Evolutionary conservation across 2,329 filamentous ascomycete genomes (phyloP).

Genomic region (Xylariomycetidae sp.): DNA sequence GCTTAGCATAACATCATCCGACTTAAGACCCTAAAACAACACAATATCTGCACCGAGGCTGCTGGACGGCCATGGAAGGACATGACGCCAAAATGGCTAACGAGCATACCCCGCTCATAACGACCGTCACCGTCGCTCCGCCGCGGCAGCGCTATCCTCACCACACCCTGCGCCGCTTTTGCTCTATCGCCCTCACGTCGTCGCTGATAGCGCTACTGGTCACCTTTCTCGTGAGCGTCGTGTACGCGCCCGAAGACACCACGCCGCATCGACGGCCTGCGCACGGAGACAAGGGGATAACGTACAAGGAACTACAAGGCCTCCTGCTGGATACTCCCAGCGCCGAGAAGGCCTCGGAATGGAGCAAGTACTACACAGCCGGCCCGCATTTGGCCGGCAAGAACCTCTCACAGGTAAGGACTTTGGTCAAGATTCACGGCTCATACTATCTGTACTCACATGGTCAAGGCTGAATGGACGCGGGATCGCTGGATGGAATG

Average conservation of each 20-base stretch:
- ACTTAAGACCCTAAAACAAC: too few relatives aligned
- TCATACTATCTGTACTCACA: neutral
- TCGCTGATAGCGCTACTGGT: constrained; percentile 46
- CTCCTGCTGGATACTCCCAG: constrained; percentile 55
- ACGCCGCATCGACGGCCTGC: constrained; percentile 16
- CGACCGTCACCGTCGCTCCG: constrained; percentile 52
- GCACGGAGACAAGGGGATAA: constrained; percentile 29
- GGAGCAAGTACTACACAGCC: constrained; percentile 72
- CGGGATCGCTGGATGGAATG: constrained; percentile 66
- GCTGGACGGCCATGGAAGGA: constrained; percentile 4
- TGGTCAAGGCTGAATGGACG: constrained; percentile 61
- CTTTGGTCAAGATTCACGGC: neutral
- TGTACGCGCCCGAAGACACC: constrained; percentile 15
- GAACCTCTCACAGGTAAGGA: constrained; percentile 62
- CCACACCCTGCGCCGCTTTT: constrained; percentile 57
- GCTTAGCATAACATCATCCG: too few relatives aligned
- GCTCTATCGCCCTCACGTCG: constrained; percentile 54
- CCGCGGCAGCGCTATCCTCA: constrained; percentile 52
- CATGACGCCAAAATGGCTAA: constrained; percentile 31
- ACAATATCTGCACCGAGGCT: constrained; percentile 1
- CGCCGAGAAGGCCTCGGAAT: constrained; percentile 55
- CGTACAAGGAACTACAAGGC: constrained; percentile 45
- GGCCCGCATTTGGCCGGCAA: constrained; percentile 72
- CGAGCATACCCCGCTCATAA: constrained; percentile 63
- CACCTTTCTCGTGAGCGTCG: constrained; percentile 36